These are phyloP conservation scores for Dactylellina haptotyla DNA, from an alignment of 2,329 filamentous ascomycete species.

Conservation along the genomic window DNA sequence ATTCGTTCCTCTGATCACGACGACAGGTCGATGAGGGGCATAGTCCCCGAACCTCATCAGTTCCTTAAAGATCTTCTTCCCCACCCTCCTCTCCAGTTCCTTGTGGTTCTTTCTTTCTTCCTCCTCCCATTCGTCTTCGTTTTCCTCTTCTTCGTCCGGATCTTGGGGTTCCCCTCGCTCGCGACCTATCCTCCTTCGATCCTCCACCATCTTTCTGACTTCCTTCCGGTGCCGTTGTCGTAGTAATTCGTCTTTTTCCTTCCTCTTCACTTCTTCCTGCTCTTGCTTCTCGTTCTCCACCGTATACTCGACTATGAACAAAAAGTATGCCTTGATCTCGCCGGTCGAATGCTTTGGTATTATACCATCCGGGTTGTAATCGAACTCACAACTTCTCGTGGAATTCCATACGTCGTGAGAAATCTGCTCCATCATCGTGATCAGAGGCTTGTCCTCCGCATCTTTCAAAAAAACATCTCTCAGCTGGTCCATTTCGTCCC, in stretches of 20 bases:
- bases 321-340: slow-evolving; percentile 31
- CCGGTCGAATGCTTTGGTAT: slow-evolving; percentile 17
- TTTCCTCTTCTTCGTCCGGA: slow-evolving; percentile 18
- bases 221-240: slow-evolving; percentile 16
- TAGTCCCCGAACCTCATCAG: slow-evolving; percentile 34
- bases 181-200: slow-evolving; percentile 5
- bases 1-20: slow-evolving; percentile 30
- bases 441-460: background rate
- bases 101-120: slow-evolving; percentile 7
- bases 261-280: slow-evolving; percentile 10
- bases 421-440: slow-evolving; percentile 23
- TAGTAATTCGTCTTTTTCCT: slow-evolving; percentile 13
- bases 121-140: slow-evolving; percentile 39
- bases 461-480: background rate
- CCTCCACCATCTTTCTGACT: slow-evolving; percentile 11
- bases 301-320: slow-evolving; percentile 40
- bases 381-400: slow-evolving; percentile 11
- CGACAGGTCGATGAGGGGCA: slow-evolving; percentile 16
- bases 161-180: slow-evolving; percentile 7
- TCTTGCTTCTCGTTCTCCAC: background rate
- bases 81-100: background rate
- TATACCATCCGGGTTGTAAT: slow-evolving; percentile 35
- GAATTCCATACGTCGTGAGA: slow-evolving; percentile 26
- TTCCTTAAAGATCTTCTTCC: slow-evolving; percentile 36
- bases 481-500: slow-evolving; percentile 3